Conservation (phyloP, 1,284 basidiomycete genomes). For the Rugosomyces carneus region DNA sequence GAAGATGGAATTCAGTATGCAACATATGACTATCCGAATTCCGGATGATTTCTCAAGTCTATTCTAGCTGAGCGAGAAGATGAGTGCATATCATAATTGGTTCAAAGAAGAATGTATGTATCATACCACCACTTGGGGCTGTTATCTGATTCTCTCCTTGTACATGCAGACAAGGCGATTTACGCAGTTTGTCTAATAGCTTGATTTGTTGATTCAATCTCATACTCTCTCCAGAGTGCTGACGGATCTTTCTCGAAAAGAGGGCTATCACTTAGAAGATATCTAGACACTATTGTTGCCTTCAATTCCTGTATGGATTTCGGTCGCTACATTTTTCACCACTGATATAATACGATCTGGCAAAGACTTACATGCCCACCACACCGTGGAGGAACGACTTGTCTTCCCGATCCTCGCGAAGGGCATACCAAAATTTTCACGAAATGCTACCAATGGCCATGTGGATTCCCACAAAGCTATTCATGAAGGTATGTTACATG, state of each 20-base stretch:
- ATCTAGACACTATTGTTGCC: constrained; percentile 37
- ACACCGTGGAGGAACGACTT: constrained; percentile 57
- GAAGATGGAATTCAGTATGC: constrained; percentile 9
- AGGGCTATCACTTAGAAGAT: constrained; percentile 38
- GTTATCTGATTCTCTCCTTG: background rate
- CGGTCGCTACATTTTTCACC: background rate
- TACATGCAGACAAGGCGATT: constrained; percentile 11
- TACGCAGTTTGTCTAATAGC: constrained; percentile 12
- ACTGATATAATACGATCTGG: background rate
- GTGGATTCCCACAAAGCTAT: constrained; percentile 60
- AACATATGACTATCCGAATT: background rate
- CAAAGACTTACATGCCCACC: constrained; percentile 57
- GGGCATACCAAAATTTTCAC: constrained; percentile 54
- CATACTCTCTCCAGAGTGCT: constrained; percentile 29
- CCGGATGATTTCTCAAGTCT: background rate
- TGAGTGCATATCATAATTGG: constrained; percentile 10
- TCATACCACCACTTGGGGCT: background rate
- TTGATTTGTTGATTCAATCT: background rate
- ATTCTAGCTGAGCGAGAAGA: constrained; percentile 7
- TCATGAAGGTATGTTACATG: constrained; percentile 47
- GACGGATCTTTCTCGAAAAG: constrained; percentile 44
- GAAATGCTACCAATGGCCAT: constrained; percentile 43
- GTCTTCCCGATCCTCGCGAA: constrained; percentile 62
- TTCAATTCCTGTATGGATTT: constrained; percentile 37
- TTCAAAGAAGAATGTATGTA: constrained; percentile 12